A percentile compares a stretch with the other conserved stretches of the same genome.
Conservation (phyloP, 2,329 filamentous ascomycete species). For the Chaetomiaceae sp. region DNA sequence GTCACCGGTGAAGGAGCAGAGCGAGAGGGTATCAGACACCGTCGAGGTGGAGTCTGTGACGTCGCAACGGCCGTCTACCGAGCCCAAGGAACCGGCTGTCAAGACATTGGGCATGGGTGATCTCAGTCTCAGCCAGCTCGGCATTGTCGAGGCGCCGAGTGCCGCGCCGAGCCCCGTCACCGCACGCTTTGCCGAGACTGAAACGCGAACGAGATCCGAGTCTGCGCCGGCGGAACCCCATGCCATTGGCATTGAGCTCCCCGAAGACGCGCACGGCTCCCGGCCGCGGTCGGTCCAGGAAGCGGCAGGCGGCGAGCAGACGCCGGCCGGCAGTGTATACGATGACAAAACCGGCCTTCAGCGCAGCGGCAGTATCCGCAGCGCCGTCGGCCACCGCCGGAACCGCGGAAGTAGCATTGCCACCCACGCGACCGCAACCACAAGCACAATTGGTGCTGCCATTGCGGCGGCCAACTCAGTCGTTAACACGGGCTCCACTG, state of each 20-base stretch:
- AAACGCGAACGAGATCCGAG: conserved; percentile 50
- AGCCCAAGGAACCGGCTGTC: conserved; percentile 68
- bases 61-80: conserved; percentile 39
- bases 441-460: conserved; percentile 65
- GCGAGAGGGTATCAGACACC: conserved; percentile 33
- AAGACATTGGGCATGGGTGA: conserved; percentile 88
- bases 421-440: conserved; percentile 47
- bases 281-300: conserved; percentile 51
- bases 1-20: conserved; percentile 32
- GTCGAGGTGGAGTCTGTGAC: conserved; percentile 45
- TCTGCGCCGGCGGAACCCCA: conserved; percentile 51
- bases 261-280: conserved; percentile 35
- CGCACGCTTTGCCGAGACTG: conserved; percentile 51
- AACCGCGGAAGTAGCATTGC: conserved; percentile 80
- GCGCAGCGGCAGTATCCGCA: conserved; percentile 64
- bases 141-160: conserved; percentile 61
- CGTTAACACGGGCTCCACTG: conserved; percentile 55
- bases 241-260: conserved; percentile 33
- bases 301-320: conserved; percentile 52
- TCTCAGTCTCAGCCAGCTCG: conserved; percentile 82
- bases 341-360: conserved; percentile 60
- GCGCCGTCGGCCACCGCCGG: conserved; percentile 55
- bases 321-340: conserved; percentile 59
- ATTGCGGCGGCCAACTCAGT: conserved; percentile 68
- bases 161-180: conserved; percentile 52